Percentiles rank a stretch among this genome's conserved stretches.
Conservation (phyloP, 2,329 filamentous ascomycete species). For the Aureobasidium lini region DNA sequence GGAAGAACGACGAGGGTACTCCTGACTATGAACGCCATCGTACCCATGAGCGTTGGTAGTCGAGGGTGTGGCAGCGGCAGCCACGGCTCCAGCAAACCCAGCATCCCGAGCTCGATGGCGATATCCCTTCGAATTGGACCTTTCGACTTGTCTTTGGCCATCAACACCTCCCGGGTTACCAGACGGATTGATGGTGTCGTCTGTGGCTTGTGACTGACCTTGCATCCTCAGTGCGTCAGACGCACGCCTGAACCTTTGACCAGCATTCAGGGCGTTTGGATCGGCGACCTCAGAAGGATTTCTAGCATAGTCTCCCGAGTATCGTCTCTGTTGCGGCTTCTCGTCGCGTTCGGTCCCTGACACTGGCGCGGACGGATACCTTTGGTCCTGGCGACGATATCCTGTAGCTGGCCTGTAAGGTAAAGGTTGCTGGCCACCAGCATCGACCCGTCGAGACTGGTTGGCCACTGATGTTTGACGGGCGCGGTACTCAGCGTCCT, state of each 20-base stretch:
- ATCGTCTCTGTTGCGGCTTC: background rate
- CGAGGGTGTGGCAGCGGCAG: conserved; percentile 17
- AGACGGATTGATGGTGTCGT: background rate
- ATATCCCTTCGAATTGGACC: conserved; percentile 18
- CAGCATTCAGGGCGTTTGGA: background rate
- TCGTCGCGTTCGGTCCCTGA: background rate
- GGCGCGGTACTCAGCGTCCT: conserved; percentile 70
- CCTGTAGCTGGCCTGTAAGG: background rate
- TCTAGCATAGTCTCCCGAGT: background rate
- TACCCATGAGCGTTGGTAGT: background rate
- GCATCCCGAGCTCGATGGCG: conserved; percentile 24
- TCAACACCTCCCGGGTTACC: background rate
- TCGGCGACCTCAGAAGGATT: background rate
- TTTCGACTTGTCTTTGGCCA: background rate
- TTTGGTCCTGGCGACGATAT: background rate
- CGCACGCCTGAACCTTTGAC: conserved; percentile 13
- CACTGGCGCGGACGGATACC: conserved; percentile 2
- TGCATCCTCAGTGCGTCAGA: conserved; percentile 15
- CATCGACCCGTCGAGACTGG: conserved; percentile 15
- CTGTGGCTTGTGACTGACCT: background rate
- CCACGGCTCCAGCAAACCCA: conserved; percentile 26
- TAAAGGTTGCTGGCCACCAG: background rate
- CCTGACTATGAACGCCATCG: background rate
- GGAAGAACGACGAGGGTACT: background rate
- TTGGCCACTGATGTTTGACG: conserved; percentile 43